These are phyloP conservation scores for Pholiota microspora DNA, from an alignment of 768 basidiomycete genomes.

Conservation along the genomic window DNA sequence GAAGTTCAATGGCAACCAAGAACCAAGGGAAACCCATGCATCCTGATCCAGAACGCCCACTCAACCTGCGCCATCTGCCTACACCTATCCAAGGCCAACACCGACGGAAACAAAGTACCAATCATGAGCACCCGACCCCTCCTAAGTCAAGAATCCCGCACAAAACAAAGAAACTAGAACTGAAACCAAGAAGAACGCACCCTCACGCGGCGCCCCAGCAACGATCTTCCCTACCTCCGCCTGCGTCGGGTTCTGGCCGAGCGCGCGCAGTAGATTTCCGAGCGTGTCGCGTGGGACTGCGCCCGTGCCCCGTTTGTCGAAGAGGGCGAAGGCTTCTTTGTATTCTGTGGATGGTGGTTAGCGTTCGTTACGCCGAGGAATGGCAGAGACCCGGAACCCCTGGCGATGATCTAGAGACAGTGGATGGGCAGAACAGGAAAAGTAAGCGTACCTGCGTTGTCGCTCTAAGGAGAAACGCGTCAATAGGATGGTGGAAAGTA, in stretches of 20 bases:
- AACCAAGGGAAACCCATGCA: too few relatives aligned
- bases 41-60: too few relatives aligned
- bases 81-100: too few relatives aligned
- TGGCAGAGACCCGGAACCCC: too few relatives aligned
- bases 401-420: too few relatives aligned
- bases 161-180: too few relatives aligned
- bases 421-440: not conserved
- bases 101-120: too few relatives aligned
- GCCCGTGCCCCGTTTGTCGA: conserved; percentile 95
- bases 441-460: conserved; percentile 37
- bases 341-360: conserved; percentile 75
- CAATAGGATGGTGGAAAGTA: not conserved
- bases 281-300: conserved; percentile 84
- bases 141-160: too few relatives aligned
- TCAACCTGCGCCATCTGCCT: too few relatives aligned
- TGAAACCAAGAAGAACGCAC: conserved; percentile 33
- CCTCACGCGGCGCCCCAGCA: conserved; percentile 68
- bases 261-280: conserved; percentile 88
- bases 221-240: conserved; percentile 91
- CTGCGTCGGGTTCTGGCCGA: conserved; percentile 99
- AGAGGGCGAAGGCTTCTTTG: conserved; percentile 96
- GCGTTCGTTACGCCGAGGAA: too few relatives aligned
- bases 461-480: conserved; percentile 25
- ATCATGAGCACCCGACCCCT: too few relatives aligned
- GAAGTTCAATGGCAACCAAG: too few relatives aligned